Evolutionary conservation across 768 basidiomycete genomes (phyloP).

Genomic region (Fomitopsis pulvina): DNA sequence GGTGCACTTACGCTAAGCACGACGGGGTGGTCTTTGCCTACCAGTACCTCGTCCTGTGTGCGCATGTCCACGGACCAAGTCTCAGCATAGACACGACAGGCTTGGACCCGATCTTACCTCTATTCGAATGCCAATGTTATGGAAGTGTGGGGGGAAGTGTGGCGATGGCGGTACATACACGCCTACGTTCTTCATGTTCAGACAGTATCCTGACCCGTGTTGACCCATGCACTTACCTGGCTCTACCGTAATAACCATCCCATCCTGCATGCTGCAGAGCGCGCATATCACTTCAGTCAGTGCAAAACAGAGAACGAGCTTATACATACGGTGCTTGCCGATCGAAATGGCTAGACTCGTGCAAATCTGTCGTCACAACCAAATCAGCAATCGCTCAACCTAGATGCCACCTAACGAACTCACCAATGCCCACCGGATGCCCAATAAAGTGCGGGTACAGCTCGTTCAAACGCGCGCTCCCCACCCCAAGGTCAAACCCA

Average conservation of each 20-base stretch:
- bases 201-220: slow-evolving; percentile 1
- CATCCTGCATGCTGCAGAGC: slow-evolving; percentile 53
- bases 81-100: background rate
- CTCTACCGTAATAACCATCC: slow-evolving; percentile 92
- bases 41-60: slow-evolving; percentile 65
- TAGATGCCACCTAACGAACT: slow-evolving; percentile 17
- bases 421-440: slow-evolving; percentile 89
- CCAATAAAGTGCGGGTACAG: slow-evolving; percentile 92
- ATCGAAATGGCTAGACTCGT: slow-evolving; percentile 69
- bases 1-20: slow-evolving; percentile 71
- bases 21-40: slow-evolving; percentile 52
- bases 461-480: slow-evolving; percentile 52
- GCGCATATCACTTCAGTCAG: background rate
- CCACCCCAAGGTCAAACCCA: slow-evolving; percentile 48
- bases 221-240: slow-evolving; percentile 44
- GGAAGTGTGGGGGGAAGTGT: slow-evolving; percentile 81
- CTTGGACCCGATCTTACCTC: slow-evolving; percentile 45
- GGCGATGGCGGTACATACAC: slow-evolving; percentile 82
- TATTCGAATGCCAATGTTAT: slow-evolving; percentile 88
- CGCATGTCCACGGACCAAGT: background rate
- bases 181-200: slow-evolving; percentile 32
- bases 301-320: background rate
- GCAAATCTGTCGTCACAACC: slow-evolving; percentile 55
- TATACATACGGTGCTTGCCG: slow-evolving; percentile 43
- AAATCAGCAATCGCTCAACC: background rate